Percentiles rank a stretch among this genome's conserved stretches.
These are phyloP conservation scores for Penicillium antarcticum DNA, from an alignment of 495 filamentous ascomycete species.

Conservation along the genomic window DNA sequence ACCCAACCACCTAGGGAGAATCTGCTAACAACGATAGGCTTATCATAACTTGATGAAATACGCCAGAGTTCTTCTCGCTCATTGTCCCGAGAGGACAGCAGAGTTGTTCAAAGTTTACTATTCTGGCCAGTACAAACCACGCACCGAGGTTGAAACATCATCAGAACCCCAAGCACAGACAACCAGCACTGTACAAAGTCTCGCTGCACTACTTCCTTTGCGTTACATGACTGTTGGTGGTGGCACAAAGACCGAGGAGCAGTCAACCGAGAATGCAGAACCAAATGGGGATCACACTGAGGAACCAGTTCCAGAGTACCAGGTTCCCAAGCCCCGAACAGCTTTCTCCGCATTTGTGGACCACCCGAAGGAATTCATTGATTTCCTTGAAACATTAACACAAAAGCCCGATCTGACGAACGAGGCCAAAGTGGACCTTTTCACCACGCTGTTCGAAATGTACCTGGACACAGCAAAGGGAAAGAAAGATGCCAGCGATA, in stretches of 20 bases:
- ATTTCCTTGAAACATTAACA: slow-evolving; percentile 83
- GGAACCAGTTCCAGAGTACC: slow-evolving; percentile 30
- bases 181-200: slow-evolving; percentile 72
- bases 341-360: slow-evolving; percentile 97
- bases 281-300: slow-evolving; percentile 23
- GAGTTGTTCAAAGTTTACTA: slow-evolving; percentile 91
- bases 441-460: slow-evolving; percentile 96
- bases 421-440: slow-evolving; percentile 77
- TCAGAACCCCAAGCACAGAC: slow-evolving; percentile 52
- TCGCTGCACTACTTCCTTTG: slow-evolving; percentile 77
- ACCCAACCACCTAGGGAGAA: background rate
- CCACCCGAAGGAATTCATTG: slow-evolving; percentile 83
- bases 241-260: slow-evolving; percentile 40
- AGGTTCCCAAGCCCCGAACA: slow-evolving; percentile 72
- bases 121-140: slow-evolving; percentile 76
- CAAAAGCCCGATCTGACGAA: slow-evolving; percentile 63
- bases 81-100: slow-evolving; percentile 77
- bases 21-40: slow-evolving; percentile 46
- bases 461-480: slow-evolving; percentile 83
- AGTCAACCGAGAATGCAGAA: slow-evolving; percentile 24
- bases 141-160: slow-evolving; percentile 56
- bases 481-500: slow-evolving; percentile 62
- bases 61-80: slow-evolving; percentile 79
- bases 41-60: slow-evolving; percentile 95
- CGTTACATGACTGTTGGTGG: slow-evolving; percentile 73